Conservation (phyloP, 2,329 filamentous ascomycete genomes). For the Botrytis elliptica region DNA sequence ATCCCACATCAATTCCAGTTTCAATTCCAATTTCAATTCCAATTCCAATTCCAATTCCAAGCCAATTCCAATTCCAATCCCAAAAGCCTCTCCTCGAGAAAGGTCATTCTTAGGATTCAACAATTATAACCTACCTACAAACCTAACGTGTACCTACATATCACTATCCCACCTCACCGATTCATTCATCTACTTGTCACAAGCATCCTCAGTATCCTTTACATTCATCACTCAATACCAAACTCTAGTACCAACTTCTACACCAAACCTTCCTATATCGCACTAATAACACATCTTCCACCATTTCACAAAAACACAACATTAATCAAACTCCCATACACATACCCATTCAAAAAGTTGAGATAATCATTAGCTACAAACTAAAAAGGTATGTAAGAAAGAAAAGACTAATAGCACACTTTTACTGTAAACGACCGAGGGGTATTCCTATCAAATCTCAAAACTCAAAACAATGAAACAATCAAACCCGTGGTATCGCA, state of each 20-base stretch:
- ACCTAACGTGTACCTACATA: too few species aligned
- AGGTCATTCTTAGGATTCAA: too few species aligned
- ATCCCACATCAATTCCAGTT: too few species aligned
- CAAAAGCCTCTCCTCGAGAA: too few species aligned
- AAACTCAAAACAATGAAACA: background rate
- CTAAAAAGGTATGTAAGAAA: background rate
- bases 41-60: too few species aligned
- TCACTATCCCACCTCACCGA: too few species aligned
- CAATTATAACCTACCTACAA: too few species aligned
- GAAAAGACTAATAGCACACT: background rate
- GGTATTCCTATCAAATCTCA: constrained; percentile 8
- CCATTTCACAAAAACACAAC: background rate
- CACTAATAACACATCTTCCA: background rate
- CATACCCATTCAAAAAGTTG: background rate
- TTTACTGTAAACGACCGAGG: background rate
- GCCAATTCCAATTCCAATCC: too few species aligned
- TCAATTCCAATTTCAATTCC: too few species aligned
- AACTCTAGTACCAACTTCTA: background rate
- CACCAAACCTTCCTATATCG: background rate
- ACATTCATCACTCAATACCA: background rate
- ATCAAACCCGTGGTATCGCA: background rate
- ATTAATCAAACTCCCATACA: background rate
- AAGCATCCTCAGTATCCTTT: too few species aligned
- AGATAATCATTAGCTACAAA: background rate
- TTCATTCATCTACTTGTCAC: too few species aligned